A percentile compares a stretch with the other conserved stretches of the same genome.
Evolutionary conservation across 1,139 yeast genomes (phyloP).

Genomic region (Zygosaccharomyces pseudobailii): DNA sequence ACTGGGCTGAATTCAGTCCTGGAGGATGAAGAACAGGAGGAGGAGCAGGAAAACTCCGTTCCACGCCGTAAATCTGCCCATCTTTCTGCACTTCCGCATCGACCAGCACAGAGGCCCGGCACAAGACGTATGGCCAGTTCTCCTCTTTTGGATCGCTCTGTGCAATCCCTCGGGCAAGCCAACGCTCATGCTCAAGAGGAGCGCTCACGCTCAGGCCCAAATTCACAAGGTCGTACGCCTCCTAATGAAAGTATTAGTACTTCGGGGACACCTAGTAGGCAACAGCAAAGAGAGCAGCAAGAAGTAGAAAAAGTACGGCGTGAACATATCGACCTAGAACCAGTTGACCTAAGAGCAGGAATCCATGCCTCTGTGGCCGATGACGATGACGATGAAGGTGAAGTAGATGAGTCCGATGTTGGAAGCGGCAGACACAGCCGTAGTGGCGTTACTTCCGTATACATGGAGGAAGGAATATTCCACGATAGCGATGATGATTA

Average conservation of each 20-base stretch:
- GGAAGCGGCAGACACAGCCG: conserved; percentile 8
- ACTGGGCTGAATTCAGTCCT: conserved; percentile 12
- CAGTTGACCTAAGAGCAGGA: conserved; percentile 1
- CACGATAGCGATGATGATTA: conserved; percentile 41
- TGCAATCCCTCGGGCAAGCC: not conserved
- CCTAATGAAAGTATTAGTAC: not conserved
- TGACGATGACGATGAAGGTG: conserved; percentile 13
- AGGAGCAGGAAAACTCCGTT: not conserved
- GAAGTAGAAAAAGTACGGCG: conserved; percentile 18
- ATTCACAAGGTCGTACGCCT: not conserved
- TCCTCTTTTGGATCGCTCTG: not conserved
- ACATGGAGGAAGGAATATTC: conserved; percentile 25
- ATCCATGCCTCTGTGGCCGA: conserved; percentile 6
- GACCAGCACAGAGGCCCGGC: not conserved
- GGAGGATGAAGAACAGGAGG: conserved; percentile 12
- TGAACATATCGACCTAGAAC: conserved; percentile 17
- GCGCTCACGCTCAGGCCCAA: not conserved
- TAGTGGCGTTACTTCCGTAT: conserved; percentile 14
- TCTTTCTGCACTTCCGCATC: not conserved
- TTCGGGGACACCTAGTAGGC: conserved; percentile 9
- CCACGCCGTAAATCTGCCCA: not conserved
- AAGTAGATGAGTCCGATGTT: conserved; percentile 6
- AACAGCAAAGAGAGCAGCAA: conserved; percentile 14
- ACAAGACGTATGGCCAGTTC: conserved; percentile 3
- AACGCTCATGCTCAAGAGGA: not conserved